Evolutionary conservation across 208 protist genomes (phyloP).

Genomic region (Porcisia deanei): DNA sequence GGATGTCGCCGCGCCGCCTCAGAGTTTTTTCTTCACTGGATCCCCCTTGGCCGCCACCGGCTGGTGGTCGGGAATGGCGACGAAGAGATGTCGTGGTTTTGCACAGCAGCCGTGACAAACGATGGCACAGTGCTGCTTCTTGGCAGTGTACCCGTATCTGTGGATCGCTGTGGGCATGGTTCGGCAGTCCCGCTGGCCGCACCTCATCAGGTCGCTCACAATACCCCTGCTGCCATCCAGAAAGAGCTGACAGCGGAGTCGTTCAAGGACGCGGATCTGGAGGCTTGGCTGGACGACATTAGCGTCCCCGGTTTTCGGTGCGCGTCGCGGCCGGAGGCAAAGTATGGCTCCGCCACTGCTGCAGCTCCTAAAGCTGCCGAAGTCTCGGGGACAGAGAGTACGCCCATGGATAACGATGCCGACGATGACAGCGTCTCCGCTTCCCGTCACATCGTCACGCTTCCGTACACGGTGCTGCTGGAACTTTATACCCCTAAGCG

Average conservation of each 20-base stretch:
- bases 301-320: slow-evolving; percentile 5
- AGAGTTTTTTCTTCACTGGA: slow-evolving; percentile 49
- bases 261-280: slow-evolving; percentile 23
- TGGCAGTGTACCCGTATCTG: slow-evolving; percentile 15
- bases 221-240: neutral
- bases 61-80: slow-evolving; percentile 12
- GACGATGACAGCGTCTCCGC: neutral
- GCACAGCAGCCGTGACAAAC: slow-evolving; percentile 41
- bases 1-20: slow-evolving; percentile 20
- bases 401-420: neutral
- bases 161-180: neutral
- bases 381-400: neutral
- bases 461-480: slow-evolving; percentile 30
- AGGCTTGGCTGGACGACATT: slow-evolving; percentile 54
- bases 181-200: neutral
- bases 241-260: slow-evolving; percentile 3
- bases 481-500: slow-evolving; percentile 22
- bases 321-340: neutral
- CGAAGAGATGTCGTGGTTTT: slow-evolving; percentile 35
- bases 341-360: neutral
- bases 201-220: neutral
- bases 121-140: slow-evolving; percentile 45
- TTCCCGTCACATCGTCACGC: neutral
- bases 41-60: slow-evolving; percentile 45
- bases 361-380: neutral